Evolutionary conservation across 495 filamentous ascomycete species (phyloP), one percentile per base, ranked within the genome.

Genomic region (Parachaetomium inaequale): DNA sequence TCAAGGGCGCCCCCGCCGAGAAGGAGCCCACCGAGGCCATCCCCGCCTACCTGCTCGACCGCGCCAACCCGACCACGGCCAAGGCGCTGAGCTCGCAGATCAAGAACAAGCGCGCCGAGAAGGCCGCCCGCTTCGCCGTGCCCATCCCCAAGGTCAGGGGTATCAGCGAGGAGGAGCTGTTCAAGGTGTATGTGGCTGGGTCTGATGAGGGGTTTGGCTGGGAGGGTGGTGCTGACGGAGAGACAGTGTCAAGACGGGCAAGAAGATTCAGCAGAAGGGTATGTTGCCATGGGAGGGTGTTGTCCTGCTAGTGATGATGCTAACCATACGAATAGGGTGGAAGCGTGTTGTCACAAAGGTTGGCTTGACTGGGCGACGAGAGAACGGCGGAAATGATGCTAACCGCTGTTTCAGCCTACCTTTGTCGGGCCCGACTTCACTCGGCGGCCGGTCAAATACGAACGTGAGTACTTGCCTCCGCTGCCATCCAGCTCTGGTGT

Each of bases 131-230:
- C 74, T 99, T 96, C 72, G 84, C 83, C 42, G 94, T 99, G 51
- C 94, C 95, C 15, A 74, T 99, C 70, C 94, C 94, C 17, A 97
- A 96, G 78, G 93, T 97, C 31, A 81, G 87, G 69, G 95, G 95
- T 63, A 96, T 96, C 68, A 85, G 85, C 65, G 92, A 98, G 80
- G 93, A 96, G 81, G 95, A 99, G 79, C 93, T 96, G 87, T 98
- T 99, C 81, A 92, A 92, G 80, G 92, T 96, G 62, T 70, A 70
- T 11, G 68, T 70, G 46, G 12, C 40, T 2, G 47, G 32, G 17
- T n/a, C 11, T 23, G 19, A 38, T 38, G 23, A 19, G 29, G 46
- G 31, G 34, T 47, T 17, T 19, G 31, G 14, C 25, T 11, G 19
- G 42, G 7, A 14, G 14, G 43, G 7, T 14, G 23, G 34, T 28